These are phyloP conservation scores for Paramecium biaurelia DNA, from an alignment of 73 alveolate genomes.

Conservation along the genomic window DNA sequence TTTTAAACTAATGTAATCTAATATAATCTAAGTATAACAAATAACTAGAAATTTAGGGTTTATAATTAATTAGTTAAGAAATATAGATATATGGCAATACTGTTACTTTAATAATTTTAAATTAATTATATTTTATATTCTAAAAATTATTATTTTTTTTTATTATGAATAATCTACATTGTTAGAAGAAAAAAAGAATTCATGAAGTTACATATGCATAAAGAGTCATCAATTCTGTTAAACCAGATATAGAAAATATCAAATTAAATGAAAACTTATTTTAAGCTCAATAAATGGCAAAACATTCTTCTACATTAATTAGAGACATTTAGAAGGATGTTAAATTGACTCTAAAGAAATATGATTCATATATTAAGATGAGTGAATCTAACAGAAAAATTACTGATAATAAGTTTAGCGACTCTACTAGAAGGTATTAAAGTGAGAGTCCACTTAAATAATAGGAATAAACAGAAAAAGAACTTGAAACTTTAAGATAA, in stretches of 20 bases:
- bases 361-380: background rate
- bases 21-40: background rate
- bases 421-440: background rate
- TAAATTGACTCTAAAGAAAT: conserved; percentile 5
- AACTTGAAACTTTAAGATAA: conserved; percentile 18
- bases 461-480: background rate
- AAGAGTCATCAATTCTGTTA: background rate
- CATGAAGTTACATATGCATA: background rate
- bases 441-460: background rate
- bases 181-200: background rate
- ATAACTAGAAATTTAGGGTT: background rate
- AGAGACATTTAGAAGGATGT: conserved; percentile 10
- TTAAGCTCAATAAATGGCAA: background rate
- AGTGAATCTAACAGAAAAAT: conserved; percentile 30
- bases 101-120: background rate
- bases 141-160: background rate
- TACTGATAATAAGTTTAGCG: background rate
- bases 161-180: background rate
- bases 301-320: conserved; percentile 13
- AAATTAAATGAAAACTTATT: conserved; percentile 10
- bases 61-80: background rate
- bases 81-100: background rate
- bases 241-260: background rate
- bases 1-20: too few relatives aligned
- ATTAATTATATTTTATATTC: background rate